A percentile compares a stretch with the other conserved stretches of the same genome.
These are phyloP conservation scores for Komagataea norvegica DNA, from an alignment of 1,139 yeast species.

Conservation along the genomic window DNA sequence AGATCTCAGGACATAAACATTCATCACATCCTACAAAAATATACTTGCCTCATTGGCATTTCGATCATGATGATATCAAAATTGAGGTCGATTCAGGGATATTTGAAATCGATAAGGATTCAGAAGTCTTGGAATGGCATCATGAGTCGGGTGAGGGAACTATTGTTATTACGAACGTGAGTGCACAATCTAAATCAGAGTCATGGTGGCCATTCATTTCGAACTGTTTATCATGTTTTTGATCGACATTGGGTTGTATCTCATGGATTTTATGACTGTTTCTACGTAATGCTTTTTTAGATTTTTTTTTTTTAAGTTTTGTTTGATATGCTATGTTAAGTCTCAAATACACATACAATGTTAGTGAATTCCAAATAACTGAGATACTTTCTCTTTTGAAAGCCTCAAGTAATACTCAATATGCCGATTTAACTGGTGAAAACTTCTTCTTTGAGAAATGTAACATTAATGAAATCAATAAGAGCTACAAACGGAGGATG, in stretches of 20 bases:
- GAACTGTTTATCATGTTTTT: slow-evolving; percentile 12
- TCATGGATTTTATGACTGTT: too few species aligned
- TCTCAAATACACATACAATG: too few species aligned
- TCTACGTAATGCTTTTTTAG: slow-evolving; percentile 2
- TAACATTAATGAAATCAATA: too few species aligned
- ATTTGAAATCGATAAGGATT: slow-evolving; percentile 39
- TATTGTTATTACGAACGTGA: slow-evolving; percentile 20
- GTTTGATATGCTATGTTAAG: too few species aligned
- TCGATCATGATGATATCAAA: slow-evolving; percentile 37
- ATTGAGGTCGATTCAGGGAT: slow-evolving; percentile 47
- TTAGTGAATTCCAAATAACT: too few species aligned
- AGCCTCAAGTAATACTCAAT: too few species aligned
- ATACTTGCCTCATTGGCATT: slow-evolving; percentile 71
- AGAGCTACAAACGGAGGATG: too few species aligned
- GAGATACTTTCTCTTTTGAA: too few species aligned
- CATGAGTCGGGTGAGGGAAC: slow-evolving; percentile 44
- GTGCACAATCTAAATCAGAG: background rate
- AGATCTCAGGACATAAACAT: slow-evolving; percentile 33
- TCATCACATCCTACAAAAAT: slow-evolving; percentile 47
- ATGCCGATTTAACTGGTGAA: too few species aligned
- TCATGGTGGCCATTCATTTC: slow-evolving; percentile 2
- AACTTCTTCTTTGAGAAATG: too few species aligned
- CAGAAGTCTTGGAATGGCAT: slow-evolving; percentile 66
- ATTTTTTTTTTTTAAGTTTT: too few species aligned
- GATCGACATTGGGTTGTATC: too few species aligned